These are phyloP conservation scores for Torulaspora indica DNA, from an alignment of 805 yeast genomes.

Conservation along the genomic window DNA sequence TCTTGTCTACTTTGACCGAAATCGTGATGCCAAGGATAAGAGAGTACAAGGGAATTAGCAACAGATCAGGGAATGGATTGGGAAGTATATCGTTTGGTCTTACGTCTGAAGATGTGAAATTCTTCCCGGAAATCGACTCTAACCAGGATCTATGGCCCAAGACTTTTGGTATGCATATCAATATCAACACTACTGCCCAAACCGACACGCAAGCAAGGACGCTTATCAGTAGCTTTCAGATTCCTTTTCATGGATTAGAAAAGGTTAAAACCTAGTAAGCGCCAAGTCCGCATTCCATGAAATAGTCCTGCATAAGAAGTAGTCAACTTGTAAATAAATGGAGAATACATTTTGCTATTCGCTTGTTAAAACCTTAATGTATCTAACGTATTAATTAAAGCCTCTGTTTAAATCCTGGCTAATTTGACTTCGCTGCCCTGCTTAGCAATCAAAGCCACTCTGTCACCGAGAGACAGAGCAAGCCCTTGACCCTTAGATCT, in stretches of 20 bases:
- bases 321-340: conserved; percentile 5
- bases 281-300: not conserved
- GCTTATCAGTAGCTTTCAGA: conserved; percentile 71
- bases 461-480: conserved; percentile 90
- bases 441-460: conserved; percentile 79
- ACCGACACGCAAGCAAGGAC: conserved; percentile 86
- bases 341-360: not conserved
- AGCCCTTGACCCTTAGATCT: conserved; percentile 97
- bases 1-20: conserved; percentile 80
- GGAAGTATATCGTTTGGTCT: conserved; percentile 88
- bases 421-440: conserved; percentile 41
- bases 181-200: conserved; percentile 83
- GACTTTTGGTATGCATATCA: conserved; percentile 80
- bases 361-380: not conserved
- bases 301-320: not conserved
- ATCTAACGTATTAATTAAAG: conserved; percentile 1
- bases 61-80: conserved; percentile 71
- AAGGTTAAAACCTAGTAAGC: conserved; percentile 10
- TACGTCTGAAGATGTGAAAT: conserved; percentile 65
- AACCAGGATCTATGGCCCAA: conserved; percentile 87
- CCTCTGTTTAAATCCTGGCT: conserved; percentile 27
- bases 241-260: conserved; percentile 59
- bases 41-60: conserved; percentile 75
- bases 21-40: conserved; percentile 89
- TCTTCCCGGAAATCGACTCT: conserved; percentile 90